phyloP scores from a whole-genome alignment of 1,284 basidiomycete species.

The Leccinum griseonigrum region DNA sequence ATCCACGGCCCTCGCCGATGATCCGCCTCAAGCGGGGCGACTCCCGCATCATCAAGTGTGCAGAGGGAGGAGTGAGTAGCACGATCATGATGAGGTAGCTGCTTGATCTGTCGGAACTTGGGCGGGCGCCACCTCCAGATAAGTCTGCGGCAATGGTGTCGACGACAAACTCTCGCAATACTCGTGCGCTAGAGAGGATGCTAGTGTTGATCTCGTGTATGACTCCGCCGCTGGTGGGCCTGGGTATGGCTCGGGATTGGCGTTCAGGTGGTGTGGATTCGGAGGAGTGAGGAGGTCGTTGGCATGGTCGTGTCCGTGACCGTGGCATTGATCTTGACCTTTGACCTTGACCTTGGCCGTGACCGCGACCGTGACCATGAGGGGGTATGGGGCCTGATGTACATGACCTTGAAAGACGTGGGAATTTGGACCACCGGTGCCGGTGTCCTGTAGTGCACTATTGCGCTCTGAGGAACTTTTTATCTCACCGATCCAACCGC shows the following conservation, averaged over 20 bases:
- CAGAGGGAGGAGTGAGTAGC: conserved; percentile 16
- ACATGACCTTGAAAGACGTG: conserved; percentile 11
- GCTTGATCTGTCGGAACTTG: neutral
- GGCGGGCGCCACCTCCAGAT: neutral
- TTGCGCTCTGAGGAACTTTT: conserved; percentile 9
- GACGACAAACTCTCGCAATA: conserved; percentile 18
- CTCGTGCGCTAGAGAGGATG: conserved; percentile 18
- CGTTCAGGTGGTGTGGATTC: conserved; percentile 1
- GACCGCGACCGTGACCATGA: neutral
- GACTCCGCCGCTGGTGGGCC: neutral
- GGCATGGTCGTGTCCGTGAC: conserved; percentile 6
- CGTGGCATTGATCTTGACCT: neutral
- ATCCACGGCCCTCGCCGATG: conserved; percentile 52
- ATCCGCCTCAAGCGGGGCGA: conserved; percentile 36
- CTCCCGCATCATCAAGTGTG: conserved; percentile 26
- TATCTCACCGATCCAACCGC: conserved; percentile 30
- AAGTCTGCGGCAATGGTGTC: conserved; percentile 9
- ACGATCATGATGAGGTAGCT: neutral
- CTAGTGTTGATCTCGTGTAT: conserved; percentile 16
- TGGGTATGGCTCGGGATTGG: conserved; percentile 6
- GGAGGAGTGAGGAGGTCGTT: conserved; percentile 17
- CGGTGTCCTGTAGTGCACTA: neutral
- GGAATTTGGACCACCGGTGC: conserved; percentile 2
- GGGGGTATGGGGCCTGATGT: conserved; percentile 6
- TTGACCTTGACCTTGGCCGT: neutral